Evolutionary conservation across 768 basidiomycete genomes (phyloP), one percentile per base, ranked within the genome.

Genomic region (Suillus alpinus): DNA sequence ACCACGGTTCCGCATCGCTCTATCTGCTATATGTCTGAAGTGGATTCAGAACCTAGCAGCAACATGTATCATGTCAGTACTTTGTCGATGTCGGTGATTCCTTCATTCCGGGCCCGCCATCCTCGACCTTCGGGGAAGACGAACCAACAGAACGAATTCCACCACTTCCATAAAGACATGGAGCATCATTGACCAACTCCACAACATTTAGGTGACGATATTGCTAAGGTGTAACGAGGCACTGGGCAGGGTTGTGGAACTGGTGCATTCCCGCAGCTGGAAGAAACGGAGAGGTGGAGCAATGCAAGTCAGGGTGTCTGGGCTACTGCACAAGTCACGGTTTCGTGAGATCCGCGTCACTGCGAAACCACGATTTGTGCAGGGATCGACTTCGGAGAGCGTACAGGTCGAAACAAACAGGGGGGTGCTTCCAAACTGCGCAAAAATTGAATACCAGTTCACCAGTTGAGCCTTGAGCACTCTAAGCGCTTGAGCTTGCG

Each of bases 131-230:
- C 13, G 10, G 56, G 39, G 36, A 18, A 7, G 50, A 81, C 77
- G 76, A 71, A 71, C 32, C 75, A 78, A 23, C 76, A 75, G n/a
- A 73, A 73, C 41, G 75, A 73, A 46, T 80, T 79, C 62, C 52
- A 44, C 63, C 32, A 65, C 67, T 70, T 7, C 74, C 2, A 67
- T 77, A 9, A 76, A 72, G 56, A 65, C 67, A 3, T 79, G 75
- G 78, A 66, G 71, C 23, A 65, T 77, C 9, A 65, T 76, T 36
- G 56, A 68, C 2, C 68, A 76, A 12, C 59, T 75, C 29, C 66
- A 73, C 59, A 73, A 69, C 56, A 74, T 78, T 56, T 59, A 56
- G 16, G 70, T 67, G 6, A 69, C 75, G 3, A 76, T 73, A 1
- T 59, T 76, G 14, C 61, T 76, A 29, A 69, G 68, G 7, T 74